Conservation (phyloP, 164 flowering plant genomes). For the Magnolia sinica region DNA sequence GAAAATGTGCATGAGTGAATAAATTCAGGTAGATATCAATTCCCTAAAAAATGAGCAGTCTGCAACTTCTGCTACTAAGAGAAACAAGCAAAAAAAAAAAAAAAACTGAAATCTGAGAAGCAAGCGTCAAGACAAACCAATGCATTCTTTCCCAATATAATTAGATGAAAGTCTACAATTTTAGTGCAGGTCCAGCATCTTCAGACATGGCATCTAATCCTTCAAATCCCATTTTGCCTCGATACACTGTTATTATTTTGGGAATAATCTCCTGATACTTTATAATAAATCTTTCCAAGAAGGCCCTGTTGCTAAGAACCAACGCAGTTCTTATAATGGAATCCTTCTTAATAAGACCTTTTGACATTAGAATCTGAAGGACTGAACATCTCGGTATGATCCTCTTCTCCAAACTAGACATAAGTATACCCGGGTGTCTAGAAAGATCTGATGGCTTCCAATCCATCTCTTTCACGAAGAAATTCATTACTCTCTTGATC, state of each 20-base stretch:
- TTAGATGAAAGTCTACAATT: too few relatives aligned
- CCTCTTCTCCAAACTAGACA: conserved; percentile 1
- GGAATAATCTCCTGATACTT: conserved; percentile 3
- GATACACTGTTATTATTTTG: neutral
- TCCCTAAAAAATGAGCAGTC: too few relatives aligned
- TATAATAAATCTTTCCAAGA: neutral
- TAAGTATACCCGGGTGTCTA: neutral
- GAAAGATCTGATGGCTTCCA: neutral
- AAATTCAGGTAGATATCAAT: too few relatives aligned
- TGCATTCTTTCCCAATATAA: too few relatives aligned
- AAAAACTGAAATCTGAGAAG: too few relatives aligned
- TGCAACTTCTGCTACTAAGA: too few relatives aligned
- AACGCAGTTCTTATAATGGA: neutral
- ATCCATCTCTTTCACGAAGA: neutral
- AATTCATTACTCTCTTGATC: neutral
- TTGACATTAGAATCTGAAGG: neutral
- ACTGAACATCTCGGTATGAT: neutral
- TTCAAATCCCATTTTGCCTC: neutral
- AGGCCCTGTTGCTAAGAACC: neutral
- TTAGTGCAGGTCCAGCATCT: too few relatives aligned
- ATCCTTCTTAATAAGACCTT: neutral
- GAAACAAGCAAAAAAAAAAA: too few relatives aligned
- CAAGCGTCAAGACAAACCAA: too few relatives aligned
- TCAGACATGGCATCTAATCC: too few relatives aligned
- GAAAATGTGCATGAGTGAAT: too few relatives aligned